phyloP scores from a whole-genome alignment of 345 rosid genomes.

The Hibiscus tridactylites region DNA sequence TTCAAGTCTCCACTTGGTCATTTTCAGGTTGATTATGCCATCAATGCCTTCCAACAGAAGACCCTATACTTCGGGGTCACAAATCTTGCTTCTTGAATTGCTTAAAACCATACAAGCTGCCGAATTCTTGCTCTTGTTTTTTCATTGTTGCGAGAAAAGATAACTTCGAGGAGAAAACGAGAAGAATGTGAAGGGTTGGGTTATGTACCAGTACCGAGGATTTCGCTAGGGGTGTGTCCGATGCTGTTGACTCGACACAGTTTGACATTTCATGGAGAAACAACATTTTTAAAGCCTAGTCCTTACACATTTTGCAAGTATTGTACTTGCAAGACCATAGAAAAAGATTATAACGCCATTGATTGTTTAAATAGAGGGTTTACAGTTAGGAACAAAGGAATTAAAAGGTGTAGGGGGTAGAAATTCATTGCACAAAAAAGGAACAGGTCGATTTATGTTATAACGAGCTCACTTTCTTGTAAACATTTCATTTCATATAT shows the following conservation, averaged over 20 bases:
- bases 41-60: slow-evolving; percentile 69
- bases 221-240: background rate
- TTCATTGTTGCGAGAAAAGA: background rate
- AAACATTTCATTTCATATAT: background rate
- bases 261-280: background rate
- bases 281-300: background rate
- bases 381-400: background rate
- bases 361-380: background rate
- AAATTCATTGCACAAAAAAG: background rate
- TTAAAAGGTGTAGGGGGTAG: background rate
- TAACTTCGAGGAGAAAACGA: background rate
- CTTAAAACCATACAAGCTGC: background rate
- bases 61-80: slow-evolving; percentile 78
- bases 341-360: background rate
- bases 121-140: background rate
- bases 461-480: background rate
- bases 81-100: slow-evolving; percentile 51
- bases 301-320: background rate
- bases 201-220: background rate
- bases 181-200: background rate
- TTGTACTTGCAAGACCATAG: background rate
- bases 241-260: background rate
- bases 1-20: slow-evolving; percentile 63
- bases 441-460: background rate
- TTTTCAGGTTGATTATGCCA: slow-evolving; percentile 58